Evolutionary conservation across 2,329 filamentous ascomycete species (phyloP), one percentile per base, ranked within the genome.

Genomic region (Cladosporium cucumerinum): DNA sequence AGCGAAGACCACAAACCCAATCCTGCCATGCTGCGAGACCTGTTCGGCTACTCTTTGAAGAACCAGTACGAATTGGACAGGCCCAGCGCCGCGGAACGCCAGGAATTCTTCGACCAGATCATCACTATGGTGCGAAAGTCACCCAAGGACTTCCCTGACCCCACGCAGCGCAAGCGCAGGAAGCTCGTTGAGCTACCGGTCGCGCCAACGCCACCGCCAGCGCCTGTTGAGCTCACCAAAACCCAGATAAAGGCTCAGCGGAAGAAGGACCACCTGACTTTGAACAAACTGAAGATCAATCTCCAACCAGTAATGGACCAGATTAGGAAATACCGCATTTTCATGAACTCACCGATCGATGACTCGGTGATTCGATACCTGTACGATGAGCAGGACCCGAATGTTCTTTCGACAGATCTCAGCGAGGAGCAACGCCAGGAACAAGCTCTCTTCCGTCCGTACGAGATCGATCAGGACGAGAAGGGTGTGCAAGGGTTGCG

Each of bases 281-380:
- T 98, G 62, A 97, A 98, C 75, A 82, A 89, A 65, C 82, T 99
- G 69, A 99, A 98, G 80, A 88, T 96, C 46, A 83, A 89, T 61
- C 87, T 99, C 63, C 93, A 97, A 77, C 92, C 92, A 1, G 92
- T 98, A 70, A 97, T 99, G 93, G 94, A 99, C 70, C 92, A 97
- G 78, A 92, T 99, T 74, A 91, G 89, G 75, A 92, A 92, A 70
- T 98, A 98, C 79, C 86, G 93, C 66, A 87, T 88, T 63, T 89
- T 92, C 1, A 86, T 92, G 49, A 10, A 54, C 32, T 62, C 60
- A 36, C 49, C 60, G 3, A 89, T 99, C 66, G 87, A 91, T 1
- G 88, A 91, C 60, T 77, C 79, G 12, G 85, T 88, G 68, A 92
- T 96, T 66, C 84, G 87, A 23, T 97, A 98, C 75, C 82, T 98